phyloP scores from a whole-genome alignment of 208 protist species.

The Trypanosoma avium region DNA sequence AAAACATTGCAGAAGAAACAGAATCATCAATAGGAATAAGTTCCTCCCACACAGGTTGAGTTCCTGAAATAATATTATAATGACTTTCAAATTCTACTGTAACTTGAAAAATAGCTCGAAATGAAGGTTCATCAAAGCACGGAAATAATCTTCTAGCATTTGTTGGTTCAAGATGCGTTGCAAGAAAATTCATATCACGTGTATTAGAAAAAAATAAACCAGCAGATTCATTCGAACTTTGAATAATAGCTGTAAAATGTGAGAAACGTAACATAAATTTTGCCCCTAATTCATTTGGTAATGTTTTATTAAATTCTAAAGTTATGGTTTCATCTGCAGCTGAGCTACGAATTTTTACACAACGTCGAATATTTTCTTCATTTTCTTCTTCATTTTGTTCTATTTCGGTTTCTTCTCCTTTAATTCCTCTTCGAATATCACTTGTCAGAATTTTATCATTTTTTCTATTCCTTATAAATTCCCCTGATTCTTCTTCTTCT shows the following conservation, averaged over 20 bases:
- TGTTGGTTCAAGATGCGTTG: slow-evolving; percentile 71
- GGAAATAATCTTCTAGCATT: slow-evolving; percentile 55
- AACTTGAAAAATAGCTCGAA: slow-evolving; percentile 52
- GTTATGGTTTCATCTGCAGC: slow-evolving; percentile 36
- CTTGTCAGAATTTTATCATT: slow-evolving; percentile 15
- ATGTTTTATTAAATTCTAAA: slow-evolving; percentile 30
- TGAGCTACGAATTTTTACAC: slow-evolving; percentile 13
- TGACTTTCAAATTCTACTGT: slow-evolving; percentile 36
- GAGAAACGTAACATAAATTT: slow-evolving; percentile 37
- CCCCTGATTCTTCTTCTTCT: not conserved
- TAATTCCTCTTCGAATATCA: slow-evolving; percentile 14
- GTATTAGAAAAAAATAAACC: slow-evolving; percentile 45
- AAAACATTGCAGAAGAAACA: not conserved
- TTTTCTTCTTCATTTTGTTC: slow-evolving; percentile 8
- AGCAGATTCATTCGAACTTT: slow-evolving; percentile 1
- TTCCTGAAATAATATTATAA: slow-evolving; percentile 56
- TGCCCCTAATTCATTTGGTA: slow-evolving; percentile 37
- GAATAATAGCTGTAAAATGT: slow-evolving; percentile 44
- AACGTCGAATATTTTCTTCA: slow-evolving; percentile 12
- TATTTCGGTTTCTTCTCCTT: not conserved
- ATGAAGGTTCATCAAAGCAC: slow-evolving; percentile 74
- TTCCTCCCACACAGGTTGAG: slow-evolving; percentile 34
- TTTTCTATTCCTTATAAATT: no score
- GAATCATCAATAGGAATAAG: slow-evolving; percentile 7
- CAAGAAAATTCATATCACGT: slow-evolving; percentile 36